Conservation (phyloP, 306 rosid genomes). For the Rubus idaeus region DNA sequence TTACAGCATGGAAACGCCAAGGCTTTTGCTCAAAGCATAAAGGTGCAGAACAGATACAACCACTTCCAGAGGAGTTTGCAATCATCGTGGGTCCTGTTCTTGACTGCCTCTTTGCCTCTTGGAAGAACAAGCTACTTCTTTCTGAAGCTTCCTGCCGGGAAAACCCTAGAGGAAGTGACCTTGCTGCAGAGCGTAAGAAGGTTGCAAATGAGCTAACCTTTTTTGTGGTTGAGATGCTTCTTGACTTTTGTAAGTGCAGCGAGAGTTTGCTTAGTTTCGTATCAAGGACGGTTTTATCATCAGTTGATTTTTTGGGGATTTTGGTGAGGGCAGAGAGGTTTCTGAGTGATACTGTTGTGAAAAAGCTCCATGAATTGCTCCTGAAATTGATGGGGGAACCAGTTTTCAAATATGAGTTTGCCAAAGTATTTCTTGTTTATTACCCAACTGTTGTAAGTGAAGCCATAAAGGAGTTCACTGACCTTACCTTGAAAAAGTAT, state of each 20-base stretch:
- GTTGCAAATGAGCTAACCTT: slow-evolving; percentile 69
- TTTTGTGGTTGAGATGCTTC: slow-evolving; percentile 80
- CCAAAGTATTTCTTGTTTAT: slow-evolving; percentile 79
- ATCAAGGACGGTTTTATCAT: slow-evolving; percentile 55
- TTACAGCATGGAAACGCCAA: slow-evolving; percentile 91
- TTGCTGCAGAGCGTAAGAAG: slow-evolving; percentile 42
- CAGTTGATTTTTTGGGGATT: slow-evolving; percentile 55
- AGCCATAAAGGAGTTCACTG: slow-evolving; percentile 50
- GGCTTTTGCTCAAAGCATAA: slow-evolving; percentile 94
- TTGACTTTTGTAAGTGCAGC: slow-evolving; percentile 80
- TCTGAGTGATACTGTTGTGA: slow-evolving; percentile 47
- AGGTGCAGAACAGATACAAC: slow-evolving; percentile 84
- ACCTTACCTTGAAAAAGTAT: slow-evolving; percentile 46
- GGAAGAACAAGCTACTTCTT: slow-evolving; percentile 60
- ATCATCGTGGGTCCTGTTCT: slow-evolving; percentile 69
- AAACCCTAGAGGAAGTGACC: slow-evolving; percentile 41
- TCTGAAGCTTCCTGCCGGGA: slow-evolving; percentile 41
- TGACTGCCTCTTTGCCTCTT: slow-evolving; percentile 53
- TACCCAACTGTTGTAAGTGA: slow-evolving; percentile 77
- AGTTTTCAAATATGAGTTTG: slow-evolving; percentile 77
- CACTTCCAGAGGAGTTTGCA: slow-evolving; percentile 64
- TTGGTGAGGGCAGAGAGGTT: slow-evolving; percentile 79
- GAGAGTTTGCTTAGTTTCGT: slow-evolving; percentile 95
- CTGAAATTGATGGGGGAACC: slow-evolving; percentile 92
- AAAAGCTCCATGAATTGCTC: slow-evolving; percentile 80